Evolutionary conservation across 352 stramenopile genomes (phyloP).

Genomic region (Pythium phragmitis): DNA sequence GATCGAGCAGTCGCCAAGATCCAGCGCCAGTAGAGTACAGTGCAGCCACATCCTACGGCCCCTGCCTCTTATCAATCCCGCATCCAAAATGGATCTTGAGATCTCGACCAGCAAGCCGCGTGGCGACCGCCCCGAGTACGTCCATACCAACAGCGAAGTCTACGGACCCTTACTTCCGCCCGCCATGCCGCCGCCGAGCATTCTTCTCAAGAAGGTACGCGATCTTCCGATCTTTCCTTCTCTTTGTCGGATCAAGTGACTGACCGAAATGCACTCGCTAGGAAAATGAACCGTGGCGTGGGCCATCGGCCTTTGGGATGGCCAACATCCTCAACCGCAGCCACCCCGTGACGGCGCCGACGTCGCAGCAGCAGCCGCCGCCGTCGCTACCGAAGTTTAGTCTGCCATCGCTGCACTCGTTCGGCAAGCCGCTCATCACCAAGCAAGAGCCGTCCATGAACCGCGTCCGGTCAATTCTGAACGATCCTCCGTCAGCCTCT

Average conservation of each 20-base stretch:
- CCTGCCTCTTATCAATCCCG: not conserved
- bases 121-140: constrained; percentile 8
- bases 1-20: constrained; percentile 29
- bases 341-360: constrained; percentile 12
- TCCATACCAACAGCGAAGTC: constrained; percentile 1
- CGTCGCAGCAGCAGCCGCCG: constrained; percentile 4
- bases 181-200: constrained; percentile 12
- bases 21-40: constrained; percentile 10
- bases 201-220: constrained; percentile 28
- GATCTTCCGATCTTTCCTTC: not conserved
- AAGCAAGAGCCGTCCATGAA: constrained; percentile 45
- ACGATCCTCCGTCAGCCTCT: constrained; percentile 29
- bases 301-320: constrained; percentile 69
- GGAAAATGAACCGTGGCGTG: constrained; percentile 69
- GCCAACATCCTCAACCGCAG: constrained; percentile 79
- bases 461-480: constrained; percentile 36
- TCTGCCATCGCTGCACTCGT: constrained; percentile 75
- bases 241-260: not conserved
- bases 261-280: constrained; percentile 18
- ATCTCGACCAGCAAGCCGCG: constrained; percentile 29
- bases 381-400: constrained; percentile 59
- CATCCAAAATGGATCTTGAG: constrained; percentile 29
- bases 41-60: not conserved
- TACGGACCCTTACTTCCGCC: constrained; percentile 12
- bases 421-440: constrained; percentile 57